Evolutionary conservation across 805 yeast genomes (phyloP).

Genomic region (Saccharomycopsis microspora): DNA sequence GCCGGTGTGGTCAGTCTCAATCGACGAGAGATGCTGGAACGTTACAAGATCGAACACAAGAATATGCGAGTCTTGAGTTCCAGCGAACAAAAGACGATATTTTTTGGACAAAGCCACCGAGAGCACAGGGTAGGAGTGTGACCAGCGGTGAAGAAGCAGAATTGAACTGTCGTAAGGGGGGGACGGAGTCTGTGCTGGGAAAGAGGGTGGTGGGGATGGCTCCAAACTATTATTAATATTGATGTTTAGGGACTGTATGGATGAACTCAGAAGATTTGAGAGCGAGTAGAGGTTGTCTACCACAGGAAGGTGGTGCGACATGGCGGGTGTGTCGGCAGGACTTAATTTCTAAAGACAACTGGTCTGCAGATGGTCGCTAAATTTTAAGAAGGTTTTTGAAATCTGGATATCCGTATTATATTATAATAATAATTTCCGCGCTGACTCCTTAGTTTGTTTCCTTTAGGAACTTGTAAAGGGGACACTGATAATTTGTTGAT

Average conservation of each 20-base stretch:
- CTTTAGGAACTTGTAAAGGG: no score
- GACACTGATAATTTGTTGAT: no score
- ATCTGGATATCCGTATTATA: no score
- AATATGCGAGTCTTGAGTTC: slow-evolving; percentile 80
- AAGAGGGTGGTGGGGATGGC: not conserved
- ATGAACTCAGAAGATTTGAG: slow-evolving; percentile 4
- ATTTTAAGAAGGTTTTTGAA: no score
- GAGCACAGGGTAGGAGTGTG: slow-evolving; percentile 57
- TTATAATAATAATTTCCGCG: no score
- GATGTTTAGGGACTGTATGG: slow-evolving; percentile 10
- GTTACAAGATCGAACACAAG: slow-evolving; percentile 57
- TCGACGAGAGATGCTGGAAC: slow-evolving; percentile 39
- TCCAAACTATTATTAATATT: slow-evolving; percentile 4
- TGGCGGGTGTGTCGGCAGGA: no score
- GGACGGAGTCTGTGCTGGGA: no score
- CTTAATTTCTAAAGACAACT: no score
- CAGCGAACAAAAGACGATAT: slow-evolving; percentile 60
- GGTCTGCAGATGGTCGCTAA: no score
- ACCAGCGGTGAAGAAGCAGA: slow-evolving; percentile 61
- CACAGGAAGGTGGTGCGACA: not conserved
- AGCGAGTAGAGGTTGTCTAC: slow-evolving; percentile 7
- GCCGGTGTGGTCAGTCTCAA: slow-evolving; percentile 53
- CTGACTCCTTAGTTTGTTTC: no score
- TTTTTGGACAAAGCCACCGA: slow-evolving; percentile 55
- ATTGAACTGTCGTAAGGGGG: no score